A percentile compares a stretch with the other conserved stretches of the same genome.
Conservation (phyloP, 2,329 filamentous ascomycete species). For the Aureobasidium leucospermi region DNA sequence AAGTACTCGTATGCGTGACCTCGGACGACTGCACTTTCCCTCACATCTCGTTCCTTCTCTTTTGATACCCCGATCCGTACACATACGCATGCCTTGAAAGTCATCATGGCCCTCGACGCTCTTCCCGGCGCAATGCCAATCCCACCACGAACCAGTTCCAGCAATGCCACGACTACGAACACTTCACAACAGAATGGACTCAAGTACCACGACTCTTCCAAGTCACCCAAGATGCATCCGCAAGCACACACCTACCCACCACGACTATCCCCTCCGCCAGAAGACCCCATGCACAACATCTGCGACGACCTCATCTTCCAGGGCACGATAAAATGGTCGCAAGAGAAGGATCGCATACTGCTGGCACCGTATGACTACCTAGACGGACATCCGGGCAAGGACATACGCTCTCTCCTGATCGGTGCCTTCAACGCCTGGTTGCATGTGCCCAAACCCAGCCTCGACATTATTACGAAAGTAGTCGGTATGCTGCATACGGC, state of each 20-base stretch:
- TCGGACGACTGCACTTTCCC: neutral
- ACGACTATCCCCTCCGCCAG: constrained; percentile 3
- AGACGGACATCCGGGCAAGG: constrained; percentile 71
- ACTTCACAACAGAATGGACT: constrained; percentile 7
- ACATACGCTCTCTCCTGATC: constrained; percentile 74
- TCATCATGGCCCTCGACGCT: constrained; percentile 12
- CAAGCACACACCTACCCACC: neutral
- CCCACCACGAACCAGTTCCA: constrained; percentile 14
- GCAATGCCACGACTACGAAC: constrained; percentile 8
- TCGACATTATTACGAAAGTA: constrained; percentile 69
- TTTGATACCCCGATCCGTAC: neutral
- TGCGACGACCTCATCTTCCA: constrained; percentile 33
- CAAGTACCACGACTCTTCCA: neutral
- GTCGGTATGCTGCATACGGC: constrained; percentile 82
- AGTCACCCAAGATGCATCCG: constrained; percentile 7
- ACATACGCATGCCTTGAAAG: constrained; percentile 1
- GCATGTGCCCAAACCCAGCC: constrained; percentile 60
- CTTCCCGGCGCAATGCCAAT: constrained; percentile 15
- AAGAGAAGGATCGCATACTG: constrained; percentile 69
- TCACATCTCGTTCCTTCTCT: neutral
- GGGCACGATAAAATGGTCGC: constrained; percentile 52
- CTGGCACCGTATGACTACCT: constrained; percentile 76
- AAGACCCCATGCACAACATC: constrained; percentile 16
- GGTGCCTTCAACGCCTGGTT: constrained; percentile 75
- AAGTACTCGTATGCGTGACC: neutral